These are phyloP conservation scores for Hanseniaspora vineae DNA, from an alignment of 805 yeast species.

Conservation along the genomic window DNA sequence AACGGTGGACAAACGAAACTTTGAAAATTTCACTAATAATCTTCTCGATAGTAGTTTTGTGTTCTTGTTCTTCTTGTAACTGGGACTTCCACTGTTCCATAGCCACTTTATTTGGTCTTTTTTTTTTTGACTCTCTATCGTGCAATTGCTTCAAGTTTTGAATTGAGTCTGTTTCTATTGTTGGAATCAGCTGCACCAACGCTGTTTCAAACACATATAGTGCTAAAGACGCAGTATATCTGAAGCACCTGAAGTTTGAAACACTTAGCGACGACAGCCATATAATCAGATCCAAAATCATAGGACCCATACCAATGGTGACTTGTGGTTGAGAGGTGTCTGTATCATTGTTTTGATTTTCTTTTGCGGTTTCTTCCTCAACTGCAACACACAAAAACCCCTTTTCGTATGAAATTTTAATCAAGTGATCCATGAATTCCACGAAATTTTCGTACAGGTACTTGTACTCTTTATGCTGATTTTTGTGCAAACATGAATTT, in stretches of 20 bases:
- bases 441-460: constrained; percentile 41
- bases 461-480: constrained; percentile 23
- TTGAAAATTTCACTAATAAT: constrained; percentile 54
- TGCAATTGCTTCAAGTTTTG: constrained; percentile 28
- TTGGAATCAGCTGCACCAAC: constrained; percentile 37
- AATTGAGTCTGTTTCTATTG: constrained; percentile 23
- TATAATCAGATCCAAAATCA: constrained; percentile 38
- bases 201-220: constrained; percentile 48
- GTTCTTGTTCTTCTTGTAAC: constrained; percentile 29
- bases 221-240: constrained; percentile 52
- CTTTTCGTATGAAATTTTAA: constrained; percentile 44
- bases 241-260: constrained; percentile 53
- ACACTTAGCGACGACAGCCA: constrained; percentile 72
- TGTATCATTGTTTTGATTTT: constrained; percentile 23
- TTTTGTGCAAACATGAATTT: constrained; percentile 36
- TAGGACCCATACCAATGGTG: constrained; percentile 2
- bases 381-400: constrained; percentile 38
- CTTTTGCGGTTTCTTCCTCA: constrained; percentile 20
- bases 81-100: constrained; percentile 34
- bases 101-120: constrained; percentile 29
- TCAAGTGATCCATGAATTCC: constrained; percentile 41
- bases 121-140: constrained; percentile 24
- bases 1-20: constrained; percentile 59
- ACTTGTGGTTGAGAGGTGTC: constrained; percentile 3
- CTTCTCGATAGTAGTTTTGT: constrained; percentile 40